These are phyloP conservation scores for Porogramme epimiltina DNA, from an alignment of 1,284 basidiomycete genomes.

Conservation along the genomic window DNA sequence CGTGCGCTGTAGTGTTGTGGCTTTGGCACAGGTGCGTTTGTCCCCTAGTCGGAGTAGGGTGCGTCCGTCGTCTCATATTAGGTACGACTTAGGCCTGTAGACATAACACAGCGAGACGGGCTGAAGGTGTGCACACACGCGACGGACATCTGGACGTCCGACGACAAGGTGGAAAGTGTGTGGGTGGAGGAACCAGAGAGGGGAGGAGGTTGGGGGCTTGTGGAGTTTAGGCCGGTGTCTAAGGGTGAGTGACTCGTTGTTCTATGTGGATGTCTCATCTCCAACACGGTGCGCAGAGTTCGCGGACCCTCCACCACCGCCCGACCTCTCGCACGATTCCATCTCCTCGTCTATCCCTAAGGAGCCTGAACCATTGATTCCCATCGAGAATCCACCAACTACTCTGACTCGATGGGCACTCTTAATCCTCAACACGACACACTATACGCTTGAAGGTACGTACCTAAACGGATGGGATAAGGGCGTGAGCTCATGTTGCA, in stretches of 20 bases:
- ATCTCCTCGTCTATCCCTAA: constrained; percentile 22
- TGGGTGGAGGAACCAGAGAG: constrained; percentile 67
- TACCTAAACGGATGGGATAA: no score
- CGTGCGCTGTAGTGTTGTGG: constrained; percentile 66
- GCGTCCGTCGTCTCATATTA: background rate
- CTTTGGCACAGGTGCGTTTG: constrained; percentile 79
- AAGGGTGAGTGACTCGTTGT: constrained; percentile 57
- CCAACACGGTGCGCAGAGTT: constrained; percentile 54
- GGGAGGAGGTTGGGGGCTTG: constrained; percentile 54
- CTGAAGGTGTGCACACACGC: constrained; percentile 78
- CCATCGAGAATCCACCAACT: constrained; percentile 48
- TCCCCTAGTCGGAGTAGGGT: background rate
- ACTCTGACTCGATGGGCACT: constrained; percentile 80
- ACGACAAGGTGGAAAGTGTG: constrained; percentile 50
- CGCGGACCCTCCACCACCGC: constrained; percentile 63
- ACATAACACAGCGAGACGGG: constrained; percentile 77
- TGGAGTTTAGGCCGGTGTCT: constrained; percentile 78
- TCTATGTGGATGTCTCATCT: background rate
- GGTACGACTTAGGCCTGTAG: constrained; percentile 74
- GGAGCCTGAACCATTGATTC: constrained; percentile 49
- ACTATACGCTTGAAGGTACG: constrained; percentile 69
- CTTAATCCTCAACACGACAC: constrained; percentile 70
- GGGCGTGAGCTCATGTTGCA: constrained; percentile 5
- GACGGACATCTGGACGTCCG: constrained; percentile 53
- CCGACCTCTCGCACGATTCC: constrained; percentile 29